Base-by-base conservation (phyloP, 1,284 basidiomycete genomes). In the Chondrostereum purpureum region DNA sequence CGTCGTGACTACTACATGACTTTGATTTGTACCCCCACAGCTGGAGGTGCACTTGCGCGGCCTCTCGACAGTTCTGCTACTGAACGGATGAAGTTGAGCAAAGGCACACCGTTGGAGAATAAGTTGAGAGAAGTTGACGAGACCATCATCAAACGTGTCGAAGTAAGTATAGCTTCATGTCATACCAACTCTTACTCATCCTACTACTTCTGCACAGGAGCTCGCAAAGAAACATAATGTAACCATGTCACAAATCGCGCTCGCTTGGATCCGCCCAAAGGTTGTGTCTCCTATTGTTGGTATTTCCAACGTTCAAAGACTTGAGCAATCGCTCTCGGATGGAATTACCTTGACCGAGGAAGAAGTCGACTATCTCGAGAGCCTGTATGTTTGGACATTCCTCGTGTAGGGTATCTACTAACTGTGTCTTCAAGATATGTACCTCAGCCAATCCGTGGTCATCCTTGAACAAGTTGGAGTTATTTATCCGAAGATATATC, bases 281-380 rank as follows among this genome's bases (percentile, higher is more conserved):
- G 52, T 55, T 6, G 36, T 50, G 4, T 47, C 48, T 13, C 50
- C 54, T 5, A 51, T 53, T 36, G 47, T 53, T 22, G 53, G 53
- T 3, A 55, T 51, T 4, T 53, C 54, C 3, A 50, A 45, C 24
- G 21, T 55, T n/a, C 23, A 47, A 1, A 53, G 52, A 18, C 37
- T 54, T 18, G 37, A 48, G 17, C 50, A 55, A n/a, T 20, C 38
- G 17, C 6, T 39, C 41, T 39, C 19, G 24, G 43, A 31, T 3
- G n/a, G 39, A 55, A 48, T 62, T 31, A 35, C 27, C 12, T 35
- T 62, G 54, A 58, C 57, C 51, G 16, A 58, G 53, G 10, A 57
- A 24, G 42, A 50, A 22, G 40, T 41, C n/a, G 42, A 47, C 23
- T 42, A 37, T 43, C 36, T 49, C 3, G 43, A 48, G 33, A 40